phyloP scores from a whole-genome alignment of 257 asterid species.

The Osmanthus fragrans region DNA sequence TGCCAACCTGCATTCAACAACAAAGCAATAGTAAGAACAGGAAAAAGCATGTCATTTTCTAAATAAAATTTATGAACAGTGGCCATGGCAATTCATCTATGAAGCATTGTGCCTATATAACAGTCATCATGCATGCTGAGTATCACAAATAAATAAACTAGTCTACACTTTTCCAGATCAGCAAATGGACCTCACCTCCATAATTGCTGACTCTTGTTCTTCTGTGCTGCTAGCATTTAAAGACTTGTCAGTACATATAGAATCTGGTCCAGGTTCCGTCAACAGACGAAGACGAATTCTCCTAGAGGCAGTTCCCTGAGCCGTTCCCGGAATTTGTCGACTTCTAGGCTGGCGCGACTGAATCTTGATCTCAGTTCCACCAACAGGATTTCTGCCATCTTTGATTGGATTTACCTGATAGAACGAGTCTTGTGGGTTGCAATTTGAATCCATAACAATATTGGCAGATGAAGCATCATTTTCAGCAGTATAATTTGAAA shows the following conservation, averaged over 20 bases:
- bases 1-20: conserved; percentile 39
- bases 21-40: neutral
- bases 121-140: conserved; percentile 2
- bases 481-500: conserved; percentile 28
- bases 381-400: conserved; percentile 27
- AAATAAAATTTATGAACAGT: neutral
- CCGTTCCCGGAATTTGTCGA: conserved; percentile 18
- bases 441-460: conserved; percentile 17
- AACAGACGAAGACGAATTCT: conserved; percentile 47
- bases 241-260: conserved; percentile 11
- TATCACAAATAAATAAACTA: neutral
- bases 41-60: conserved; percentile 1
- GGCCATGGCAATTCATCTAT: neutral
- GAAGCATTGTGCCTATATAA: neutral
- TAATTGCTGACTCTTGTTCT: conserved; percentile 18
- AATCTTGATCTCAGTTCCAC: conserved; percentile 50
- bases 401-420: conserved; percentile 20
- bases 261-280: conserved; percentile 16
- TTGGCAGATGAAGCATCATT: conserved; percentile 31
- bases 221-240: conserved; percentile 2
- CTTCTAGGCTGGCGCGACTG: conserved; percentile 37
- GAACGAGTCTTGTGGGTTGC: conserved; percentile 23
- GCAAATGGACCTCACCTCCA: conserved; percentile 33
- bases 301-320: conserved; percentile 64
- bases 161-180: neutral